These are phyloP conservation scores for Novymonas esmeraldas DNA, from an alignment of 208 protist genomes.

Conservation along the genomic window DNA sequence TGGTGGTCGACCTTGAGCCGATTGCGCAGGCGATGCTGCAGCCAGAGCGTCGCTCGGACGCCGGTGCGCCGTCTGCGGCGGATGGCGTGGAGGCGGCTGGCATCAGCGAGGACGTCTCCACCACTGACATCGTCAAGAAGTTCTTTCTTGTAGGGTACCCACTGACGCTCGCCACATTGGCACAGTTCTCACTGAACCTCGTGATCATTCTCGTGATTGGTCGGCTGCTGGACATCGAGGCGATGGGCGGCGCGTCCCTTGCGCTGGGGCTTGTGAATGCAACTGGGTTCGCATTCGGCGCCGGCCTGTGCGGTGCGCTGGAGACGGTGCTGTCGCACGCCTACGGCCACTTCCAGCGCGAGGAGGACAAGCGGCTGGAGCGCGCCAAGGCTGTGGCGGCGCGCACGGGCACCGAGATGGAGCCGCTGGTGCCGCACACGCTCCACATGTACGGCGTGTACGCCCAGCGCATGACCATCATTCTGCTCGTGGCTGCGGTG, in stretches of 20 bases:
- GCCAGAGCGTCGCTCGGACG: constrained; percentile 17
- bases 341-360: constrained; percentile 54
- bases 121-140: constrained; percentile 46
- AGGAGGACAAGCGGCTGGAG: constrained; percentile 38
- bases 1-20: constrained; percentile 25
- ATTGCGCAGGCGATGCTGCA: constrained; percentile 29
- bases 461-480: constrained; percentile 80
- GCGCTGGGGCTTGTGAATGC: constrained; percentile 83
- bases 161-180: constrained; percentile 62
- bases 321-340: constrained; percentile 87
- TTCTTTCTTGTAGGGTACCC: constrained; percentile 76
- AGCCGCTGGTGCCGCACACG: constrained; percentile 7
- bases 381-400: constrained; percentile 10
- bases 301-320: constrained; percentile 80
- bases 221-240: constrained; percentile 52
- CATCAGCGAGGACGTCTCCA: constrained; percentile 33
- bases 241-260: constrained; percentile 72
- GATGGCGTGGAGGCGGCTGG: constrained; percentile 19
- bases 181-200: constrained; percentile 81
- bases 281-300: constrained; percentile 86
- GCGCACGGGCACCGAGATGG: constrained; percentile 10
- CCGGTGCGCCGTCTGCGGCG: background rate
- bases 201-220: constrained; percentile 73
- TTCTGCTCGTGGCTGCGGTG: constrained; percentile 67
- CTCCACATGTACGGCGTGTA: constrained; percentile 87